phyloP scores from a whole-genome alignment of 192 early-diverging fungal species.

The Diversispora eburnea region DNA sequence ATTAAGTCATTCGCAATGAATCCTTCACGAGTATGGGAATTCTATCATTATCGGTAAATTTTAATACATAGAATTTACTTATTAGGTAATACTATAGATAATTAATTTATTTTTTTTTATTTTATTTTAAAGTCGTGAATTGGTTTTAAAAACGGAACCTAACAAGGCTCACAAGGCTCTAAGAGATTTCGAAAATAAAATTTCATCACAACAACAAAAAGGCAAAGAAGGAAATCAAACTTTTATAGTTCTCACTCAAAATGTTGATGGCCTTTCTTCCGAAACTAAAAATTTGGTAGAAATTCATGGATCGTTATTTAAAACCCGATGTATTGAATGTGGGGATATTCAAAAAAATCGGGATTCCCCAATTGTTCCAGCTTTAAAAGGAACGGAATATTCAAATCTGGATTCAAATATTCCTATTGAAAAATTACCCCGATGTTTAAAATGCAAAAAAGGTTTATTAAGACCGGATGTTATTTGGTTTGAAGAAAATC shows the following conservation, averaged over 20 bases:
- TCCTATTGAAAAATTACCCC: conserved; percentile 13
- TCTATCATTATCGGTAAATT: conserved; percentile 30
- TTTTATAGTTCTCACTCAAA: conserved; percentile 31
- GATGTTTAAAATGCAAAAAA: conserved; percentile 1
- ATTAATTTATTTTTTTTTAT: neutral
- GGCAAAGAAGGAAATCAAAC: neutral
- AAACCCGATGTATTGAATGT: conserved; percentile 28
- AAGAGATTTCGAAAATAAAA: conserved; percentile 9
- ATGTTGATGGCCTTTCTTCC: conserved; percentile 23
- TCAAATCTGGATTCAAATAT: neutral
- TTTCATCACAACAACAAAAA: neutral
- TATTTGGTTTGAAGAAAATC: conserved; percentile 20
- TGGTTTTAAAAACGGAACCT: conserved; percentile 17
- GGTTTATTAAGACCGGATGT: conserved; percentile 29
- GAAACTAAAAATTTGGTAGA: conserved; percentile 19
- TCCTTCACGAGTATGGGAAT: conserved; percentile 30
- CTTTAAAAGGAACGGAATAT: conserved; percentile 18
- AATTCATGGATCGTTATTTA: conserved; percentile 29
- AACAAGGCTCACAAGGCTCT: conserved; percentile 29
- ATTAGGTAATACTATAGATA: neutral
- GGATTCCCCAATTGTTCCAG: conserved; percentile 18
- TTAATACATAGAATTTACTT: neutral
- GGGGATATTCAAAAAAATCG: conserved; percentile 19
- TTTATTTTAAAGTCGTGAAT: conserved; percentile 12
- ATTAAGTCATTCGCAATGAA: conserved; percentile 23